These are phyloP conservation scores for Zygosaccharomyces pseudobailii DNA, from an alignment of 1,139 yeast species.

Conservation along the genomic window DNA sequence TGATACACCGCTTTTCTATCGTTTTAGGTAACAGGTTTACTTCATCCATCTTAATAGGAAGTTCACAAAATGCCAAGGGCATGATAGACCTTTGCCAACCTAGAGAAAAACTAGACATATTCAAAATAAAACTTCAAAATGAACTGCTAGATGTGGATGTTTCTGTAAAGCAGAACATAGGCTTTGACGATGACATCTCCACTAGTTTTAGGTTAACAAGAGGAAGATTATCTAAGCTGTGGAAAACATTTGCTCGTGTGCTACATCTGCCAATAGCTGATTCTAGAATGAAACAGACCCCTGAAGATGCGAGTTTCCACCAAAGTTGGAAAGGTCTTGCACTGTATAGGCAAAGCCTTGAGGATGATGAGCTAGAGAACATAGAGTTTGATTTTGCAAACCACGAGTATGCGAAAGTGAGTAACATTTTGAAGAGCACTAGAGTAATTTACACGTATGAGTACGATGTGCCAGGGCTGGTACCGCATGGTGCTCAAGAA, in stretches of 20 bases:
- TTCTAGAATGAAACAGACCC: constrained; percentile 26
- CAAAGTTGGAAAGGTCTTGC: constrained; percentile 44
- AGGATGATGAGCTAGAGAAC: constrained; percentile 23
- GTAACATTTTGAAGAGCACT: constrained; percentile 67
- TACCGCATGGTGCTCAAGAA: constrained; percentile 39
- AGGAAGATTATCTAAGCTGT: constrained; percentile 22
- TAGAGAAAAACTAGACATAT: constrained; percentile 49
- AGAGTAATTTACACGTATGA: constrained; percentile 52
- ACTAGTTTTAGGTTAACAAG: constrained; percentile 19
- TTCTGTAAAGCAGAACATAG: constrained; percentile 65
- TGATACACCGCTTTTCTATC: constrained; percentile 63
- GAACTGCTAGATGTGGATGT: constrained; percentile 41
- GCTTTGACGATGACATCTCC: constrained; percentile 38
- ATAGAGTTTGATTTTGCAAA: constrained; percentile 33
- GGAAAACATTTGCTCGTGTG: constrained; percentile 20
- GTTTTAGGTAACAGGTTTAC: constrained; percentile 78
- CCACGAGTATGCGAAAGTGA: constrained; percentile 77
- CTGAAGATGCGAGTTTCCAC: constrained; percentile 40
- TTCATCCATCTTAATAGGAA: constrained; percentile 62
- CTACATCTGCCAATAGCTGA: constrained; percentile 14
- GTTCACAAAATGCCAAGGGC: constrained; percentile 56
- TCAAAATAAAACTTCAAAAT: constrained; percentile 30
- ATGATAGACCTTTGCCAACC: constrained; percentile 53
- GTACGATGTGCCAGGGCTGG: constrained; percentile 67
- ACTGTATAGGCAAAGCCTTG: constrained; percentile 33